These are phyloP conservation scores for Plicaturopsis crispa DNA, from an alignment of 768 basidiomycete species.

Conservation along the genomic window DNA sequence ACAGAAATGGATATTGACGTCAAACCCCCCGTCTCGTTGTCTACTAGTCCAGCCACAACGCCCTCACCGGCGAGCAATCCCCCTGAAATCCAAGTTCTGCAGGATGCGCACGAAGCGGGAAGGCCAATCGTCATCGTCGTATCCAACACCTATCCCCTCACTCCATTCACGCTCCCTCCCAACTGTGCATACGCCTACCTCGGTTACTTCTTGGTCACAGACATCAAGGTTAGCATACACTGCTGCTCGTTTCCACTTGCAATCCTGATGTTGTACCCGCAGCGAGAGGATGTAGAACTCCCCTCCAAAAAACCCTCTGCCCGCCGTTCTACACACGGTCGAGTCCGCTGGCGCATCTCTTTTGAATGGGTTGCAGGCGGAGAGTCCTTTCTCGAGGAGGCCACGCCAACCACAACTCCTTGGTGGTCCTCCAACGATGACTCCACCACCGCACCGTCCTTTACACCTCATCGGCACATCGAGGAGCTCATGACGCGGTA, in stretches of 20 bases:
- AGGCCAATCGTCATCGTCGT: conserved; percentile 35
- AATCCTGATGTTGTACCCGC: background rate
- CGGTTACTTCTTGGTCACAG: conserved; percentile 38
- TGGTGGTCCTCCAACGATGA: conserved; percentile 18
- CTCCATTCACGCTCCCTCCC: conserved; percentile 17
- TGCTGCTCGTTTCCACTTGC: background rate
- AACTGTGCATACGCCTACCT: conserved; percentile 36
- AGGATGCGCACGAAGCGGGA: conserved; percentile 29
- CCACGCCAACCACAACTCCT: conserved; percentile 4
- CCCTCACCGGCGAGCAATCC: conserved; percentile 24
- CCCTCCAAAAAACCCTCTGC: background rate
- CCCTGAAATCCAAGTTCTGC: conserved; percentile 31
- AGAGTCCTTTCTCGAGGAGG: conserved; percentile 21
- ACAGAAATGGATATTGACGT: background rate
- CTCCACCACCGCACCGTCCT: conserved; percentile 9
- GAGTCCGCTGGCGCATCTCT: conserved; percentile 36
- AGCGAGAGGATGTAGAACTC: conserved; percentile 15
- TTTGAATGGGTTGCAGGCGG: conserved; percentile 44
- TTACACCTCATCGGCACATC: background rate
- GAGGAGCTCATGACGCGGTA: conserved; percentile 18
- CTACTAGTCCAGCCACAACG: conserved; percentile 15
- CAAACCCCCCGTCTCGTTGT: background rate
- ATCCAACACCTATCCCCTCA: conserved; percentile 22
- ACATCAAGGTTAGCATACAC: conserved; percentile 25
- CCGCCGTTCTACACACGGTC: conserved; percentile 16